Evolutionary conservation across 352 stramenopile genomes (phyloP), one percentile per base, ranked within the genome.

Genomic region (Pythium dissimile): DNA sequence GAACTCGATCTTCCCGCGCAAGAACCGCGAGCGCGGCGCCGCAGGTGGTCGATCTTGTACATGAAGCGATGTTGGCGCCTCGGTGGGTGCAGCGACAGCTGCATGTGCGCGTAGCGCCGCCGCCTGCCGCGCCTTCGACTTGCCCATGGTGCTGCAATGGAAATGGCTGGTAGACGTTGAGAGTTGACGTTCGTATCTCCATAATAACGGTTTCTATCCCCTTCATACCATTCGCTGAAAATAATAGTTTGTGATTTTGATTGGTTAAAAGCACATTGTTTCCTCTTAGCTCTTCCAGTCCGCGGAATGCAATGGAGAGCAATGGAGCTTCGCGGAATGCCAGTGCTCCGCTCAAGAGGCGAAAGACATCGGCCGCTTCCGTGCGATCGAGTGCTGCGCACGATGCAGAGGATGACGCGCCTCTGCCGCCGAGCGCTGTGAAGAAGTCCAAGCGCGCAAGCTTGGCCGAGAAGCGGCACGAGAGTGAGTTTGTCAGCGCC

Each of bases 401-500:
- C 0, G 13, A 30, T 32, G 34, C n/a, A 5, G 49, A 54, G 0
- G 41, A 55, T 18, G 58, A 59, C 18, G 30, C 37, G 24, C 26
- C 31, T 20, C 42, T 54, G 0, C 31, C 32, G 15, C 42, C 55
- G 13, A 55, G 35, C 11, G 28, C 58, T 0, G 21, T 54, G 1
- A 65, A 61, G 45, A 66, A 57, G 47, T 56, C 52, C 38, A 67
- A 62, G 46, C 52, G 60, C 39, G 20, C 39, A 4, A 3, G n/a
- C 13, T 15, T 23, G 13, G n/a, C 26, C 38, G 34, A 41, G 5
- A 41, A 41, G 18, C 39, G 45, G 24, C 21, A 62, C 45, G 60
- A 62, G 26, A 89, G 79, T 60, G 81, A 91, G 71, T 91, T 91
- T 53, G 72, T 91, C 35, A 85, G 73, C 58, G 75, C 87, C 39